Evolutionary conservation across 495 filamentous ascomycete genomes (phyloP), one percentile per base, ranked within the genome.

Genomic region (Lepraria neglecta): DNA sequence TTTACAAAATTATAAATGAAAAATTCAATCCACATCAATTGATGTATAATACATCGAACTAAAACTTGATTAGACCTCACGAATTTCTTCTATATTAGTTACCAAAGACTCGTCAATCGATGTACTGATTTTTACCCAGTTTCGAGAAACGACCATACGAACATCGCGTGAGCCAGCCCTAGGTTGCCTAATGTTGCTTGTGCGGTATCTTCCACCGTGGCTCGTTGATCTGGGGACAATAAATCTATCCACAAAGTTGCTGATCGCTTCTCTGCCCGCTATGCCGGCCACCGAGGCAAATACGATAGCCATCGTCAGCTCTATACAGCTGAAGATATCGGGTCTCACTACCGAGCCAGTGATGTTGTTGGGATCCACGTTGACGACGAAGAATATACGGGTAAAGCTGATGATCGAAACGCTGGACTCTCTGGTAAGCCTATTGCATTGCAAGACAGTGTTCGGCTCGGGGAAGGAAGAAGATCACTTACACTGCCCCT

Each of bases 251-350:
- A 61, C 59, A 33, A 61, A 61, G 43, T 62, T 56, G 38, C 33
- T 43, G 59, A 55, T 62, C 11, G 59, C 51, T 56, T 62, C 48
- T 42, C 59, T 40, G 21, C 51, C 51, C 24, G 40, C 59, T 54
- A 56, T 62, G 19, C 59, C 59, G 12, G 59, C 47, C 21, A 56
- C 46, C n/a, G 59, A 62, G 38, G 59, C 59, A 21, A 62, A 62
- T n/a, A 62, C 51, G 38, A 62, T 62, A 27, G 59, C 51, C 59
- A 56, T 62, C 6, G 48, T 62, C 14, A 62, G 51, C 38, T 62
- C 59, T 11, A 62, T 62, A 35, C 59, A 62, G 51, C 48, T 56
- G 59, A 62, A 62, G n/a, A 46, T 56, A 38, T 62, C 51, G n/a
- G 59, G 31, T 28, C n/a, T 55, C 21, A 62, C 59, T n/a, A 62